Base-by-base conservation (phyloP, 495 filamentous ascomycete species). In the Chaetomium tenue region DNA sequence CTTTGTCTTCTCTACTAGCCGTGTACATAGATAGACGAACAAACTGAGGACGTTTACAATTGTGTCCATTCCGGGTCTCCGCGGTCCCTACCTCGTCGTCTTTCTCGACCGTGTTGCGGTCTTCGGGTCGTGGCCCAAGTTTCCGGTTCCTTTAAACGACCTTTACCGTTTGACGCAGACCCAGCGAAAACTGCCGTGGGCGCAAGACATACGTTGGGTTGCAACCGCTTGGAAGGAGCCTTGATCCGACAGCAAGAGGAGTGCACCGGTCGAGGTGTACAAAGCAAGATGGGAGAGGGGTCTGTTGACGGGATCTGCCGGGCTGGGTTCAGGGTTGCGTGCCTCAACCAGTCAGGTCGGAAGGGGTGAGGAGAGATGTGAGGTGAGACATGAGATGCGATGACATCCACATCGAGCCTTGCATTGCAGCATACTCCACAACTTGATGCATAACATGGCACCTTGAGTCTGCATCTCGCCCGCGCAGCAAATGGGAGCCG, bases 21-120 rank as follows among this genome's bases (percentile, higher is more conserved):
- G 16, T 61, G 60, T 62, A 55, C 50, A 54, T 62, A 46, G 50
- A 54, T 55, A 55, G 51, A 62, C 40, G 39, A 28, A 28, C 60
- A 18, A 52, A 46, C 23, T 11, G 48, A 28, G 15, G 12, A 9
- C n/a, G 15, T 26, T 42, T 22, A 61, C 28, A 13, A 26, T 28
- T 53, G 30, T 50, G 22, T 20, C 20, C 26, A 13, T 28, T 50
- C 39, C 15, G 15, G 47, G 7, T 22, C 25, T 13, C 26, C 47
- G 22, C 42, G 47, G 7, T 15, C 25, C 16, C 26, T 59, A 11
- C 25, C 16, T 13, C 13, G 6, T 1, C 16, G 22, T 13, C 0
- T 48, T 33, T 18, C 46, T 20, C 18, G 8, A 50, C n/a, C n/a
- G 2, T 23, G 23, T 20, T 9, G 16, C n/a, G 13, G 13, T 18